Evolutionary conservation across 768 basidiomycete genomes (phyloP), one percentile per base, ranked within the genome.

Genomic region (Lactarius pseudohatsudake): DNA sequence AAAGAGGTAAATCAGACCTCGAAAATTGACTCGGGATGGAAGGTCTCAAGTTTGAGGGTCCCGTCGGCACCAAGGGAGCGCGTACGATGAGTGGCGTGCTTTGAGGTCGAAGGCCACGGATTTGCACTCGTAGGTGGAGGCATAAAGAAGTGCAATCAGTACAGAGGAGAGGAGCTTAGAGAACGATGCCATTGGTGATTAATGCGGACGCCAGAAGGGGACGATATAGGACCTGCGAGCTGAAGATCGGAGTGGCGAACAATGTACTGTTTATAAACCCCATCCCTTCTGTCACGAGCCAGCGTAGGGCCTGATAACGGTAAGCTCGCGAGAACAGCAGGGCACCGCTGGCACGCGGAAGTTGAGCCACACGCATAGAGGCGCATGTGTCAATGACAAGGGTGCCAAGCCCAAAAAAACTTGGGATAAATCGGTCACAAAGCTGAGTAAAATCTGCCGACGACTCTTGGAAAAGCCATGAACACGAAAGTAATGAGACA

Each of bases 1-100:
- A 57, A 22, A 41, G 40, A 40, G 50, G 9, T n/a, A 22, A 26
- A 40, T 22, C 68, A 38, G 32, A 72, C 74, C 71, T 74, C 72
- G 62, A 70, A 71, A 4, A 69, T 65, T 16, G 75, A 71, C 69
- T 73, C 71, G 13, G 72, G 73, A 64, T 74, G 72, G 70, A 71
- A 75, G 36, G 66, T 69, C 69, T 72, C 70, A 26, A 74, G 55
- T 60, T 62, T 61, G 38, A 74, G 43, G 28, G 6, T n/a, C 3
- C 53, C 38, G 62, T 66, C 66, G 3, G 69, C 50, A 57, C 64
- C 67, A 36, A 74, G 47, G 13, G 67, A 41, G 53, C 73, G 72
- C 32, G 62, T 59, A n/a, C 70, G 70, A 64, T 71, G 69, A 26
- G 71, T 74, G 26, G 68, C 68, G 62, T 72, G 71, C 72, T 70